A percentile compares a stretch with the other conserved stretches of the same genome.
phyloP scores from a whole-genome alignment of 2,329 filamentous ascomycete species.

The Colletotrichum lini region DNA sequence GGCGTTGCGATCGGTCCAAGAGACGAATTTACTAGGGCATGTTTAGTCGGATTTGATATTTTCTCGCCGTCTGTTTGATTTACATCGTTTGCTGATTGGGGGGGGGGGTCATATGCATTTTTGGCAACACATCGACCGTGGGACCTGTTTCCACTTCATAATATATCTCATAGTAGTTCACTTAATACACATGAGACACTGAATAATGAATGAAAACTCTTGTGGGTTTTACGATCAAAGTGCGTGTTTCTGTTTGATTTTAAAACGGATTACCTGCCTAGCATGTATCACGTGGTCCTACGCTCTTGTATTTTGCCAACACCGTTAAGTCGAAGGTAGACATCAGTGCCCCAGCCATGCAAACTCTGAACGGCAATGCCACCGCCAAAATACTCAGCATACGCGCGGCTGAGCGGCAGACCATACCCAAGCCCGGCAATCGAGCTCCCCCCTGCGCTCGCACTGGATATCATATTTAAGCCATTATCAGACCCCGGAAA shows the following conservation, averaged over 20 bases:
- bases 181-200: constrained; percentile 20
- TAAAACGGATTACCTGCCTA: no score
- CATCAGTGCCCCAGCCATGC: constrained; percentile 89
- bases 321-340: constrained; percentile 76
- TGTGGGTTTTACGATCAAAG: not conserved
- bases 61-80: not conserved
- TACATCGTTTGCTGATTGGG: constrained; percentile 11
- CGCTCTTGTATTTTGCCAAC: constrained; percentile 67
- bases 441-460: constrained; percentile 81
- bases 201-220: not conserved
- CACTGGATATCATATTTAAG: constrained; percentile 80
- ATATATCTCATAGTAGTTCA: constrained; percentile 37
- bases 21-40: constrained; percentile 26
- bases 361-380: constrained; percentile 96
- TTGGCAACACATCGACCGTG: constrained; percentile 22
- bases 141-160: constrained; percentile 30
- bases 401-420: constrained; percentile 89
- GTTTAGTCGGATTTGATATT: constrained; percentile 15
- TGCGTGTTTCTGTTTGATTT: not conserved
- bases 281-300: not conserved
- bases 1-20: constrained; percentile 35
- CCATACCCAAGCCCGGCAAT: constrained; percentile 96
- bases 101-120: constrained; percentile 9
- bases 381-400: constrained; percentile 98
- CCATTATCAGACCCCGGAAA: constrained; percentile 68